Percentiles rank a stretch among this genome's conserved stretches.
These are phyloP conservation scores for Xenoacremonium recifei DNA, from an alignment of 2,329 filamentous ascomycete species.

Conservation along the genomic window DNA sequence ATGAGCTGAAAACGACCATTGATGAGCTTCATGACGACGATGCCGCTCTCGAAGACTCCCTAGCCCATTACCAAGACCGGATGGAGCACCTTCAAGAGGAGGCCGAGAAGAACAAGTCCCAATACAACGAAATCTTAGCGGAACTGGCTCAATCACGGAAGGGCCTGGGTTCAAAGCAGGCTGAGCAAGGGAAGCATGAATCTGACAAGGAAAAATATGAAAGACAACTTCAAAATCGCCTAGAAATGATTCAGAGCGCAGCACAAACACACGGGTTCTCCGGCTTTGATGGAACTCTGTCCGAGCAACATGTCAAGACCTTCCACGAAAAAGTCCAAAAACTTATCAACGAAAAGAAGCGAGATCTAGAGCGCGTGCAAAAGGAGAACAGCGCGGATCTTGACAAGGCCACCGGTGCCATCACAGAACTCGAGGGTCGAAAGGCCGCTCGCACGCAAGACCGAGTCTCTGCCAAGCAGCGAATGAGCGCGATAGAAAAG, in stretches of 20 bases:
- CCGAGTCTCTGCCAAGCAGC: slow-evolving; percentile 70
- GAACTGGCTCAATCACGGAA: slow-evolving; percentile 44
- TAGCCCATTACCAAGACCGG: slow-evolving; percentile 76
- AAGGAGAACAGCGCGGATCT: slow-evolving; percentile 73
- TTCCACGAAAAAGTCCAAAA: slow-evolving; percentile 79
- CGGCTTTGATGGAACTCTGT: slow-evolving; percentile 78
- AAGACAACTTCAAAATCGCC: slow-evolving; percentile 69
- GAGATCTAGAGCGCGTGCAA: slow-evolving; percentile 71
- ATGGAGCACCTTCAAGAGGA: slow-evolving; percentile 65
- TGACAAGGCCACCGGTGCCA: slow-evolving; percentile 65
- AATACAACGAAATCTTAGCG: slow-evolving; percentile 64
- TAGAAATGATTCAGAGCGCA: slow-evolving; percentile 73
- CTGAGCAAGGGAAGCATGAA: slow-evolving; percentile 74
- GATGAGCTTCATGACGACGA: slow-evolving; percentile 79
- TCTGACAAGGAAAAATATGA: slow-evolving; percentile 88
- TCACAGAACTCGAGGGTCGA: slow-evolving; percentile 72
- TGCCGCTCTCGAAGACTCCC: slow-evolving; percentile 65
- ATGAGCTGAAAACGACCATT: slow-evolving; percentile 69
- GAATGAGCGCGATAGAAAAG: slow-evolving; percentile 71
- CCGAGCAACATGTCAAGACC: slow-evolving; percentile 67
- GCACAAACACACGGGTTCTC: slow-evolving; percentile 76
- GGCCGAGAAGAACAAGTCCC: slow-evolving; percentile 58
- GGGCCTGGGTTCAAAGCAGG: slow-evolving; percentile 50
- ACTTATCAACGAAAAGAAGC: slow-evolving; percentile 74
- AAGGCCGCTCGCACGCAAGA: slow-evolving; percentile 72